Evolutionary conservation across 371 early-diverging fungal species (phyloP).

Genomic region (Mortierella sp.): DNA sequence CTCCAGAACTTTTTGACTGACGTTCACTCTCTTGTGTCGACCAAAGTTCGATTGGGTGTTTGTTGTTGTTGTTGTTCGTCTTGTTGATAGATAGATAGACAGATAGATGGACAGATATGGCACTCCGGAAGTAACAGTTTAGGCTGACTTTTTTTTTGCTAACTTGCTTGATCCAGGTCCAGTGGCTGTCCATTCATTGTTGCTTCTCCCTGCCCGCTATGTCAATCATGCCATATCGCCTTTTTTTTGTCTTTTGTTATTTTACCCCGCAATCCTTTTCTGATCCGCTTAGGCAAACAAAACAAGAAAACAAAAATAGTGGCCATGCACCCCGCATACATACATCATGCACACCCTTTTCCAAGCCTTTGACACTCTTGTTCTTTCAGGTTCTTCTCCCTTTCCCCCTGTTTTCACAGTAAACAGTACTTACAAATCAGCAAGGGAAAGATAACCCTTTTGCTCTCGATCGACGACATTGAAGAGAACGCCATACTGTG

Average conservation of each 20-base stretch:
- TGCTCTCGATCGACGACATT: slow-evolving; percentile 78
- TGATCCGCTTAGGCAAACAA: slow-evolving; percentile 7
- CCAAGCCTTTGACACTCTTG: neutral
- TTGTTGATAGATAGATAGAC: neutral
- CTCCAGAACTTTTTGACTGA: neutral
- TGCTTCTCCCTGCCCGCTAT: neutral
- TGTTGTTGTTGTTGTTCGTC: neutral
- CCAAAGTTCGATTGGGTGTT: neutral
- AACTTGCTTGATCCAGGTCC: neutral
- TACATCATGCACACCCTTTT: neutral
- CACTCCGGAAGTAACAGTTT: neutral
- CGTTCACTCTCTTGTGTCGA: neutral
- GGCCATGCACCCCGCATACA: neutral
- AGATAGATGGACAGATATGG: neutral
- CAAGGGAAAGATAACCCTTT: slow-evolving; percentile 75
- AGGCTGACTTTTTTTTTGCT: neutral
- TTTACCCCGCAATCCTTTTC: slow-evolving; percentile 6
- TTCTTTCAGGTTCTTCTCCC: neutral
- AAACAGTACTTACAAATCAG: slow-evolving; percentile 72
- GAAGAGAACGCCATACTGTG: slow-evolving; percentile 79
- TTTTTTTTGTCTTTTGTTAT: neutral
- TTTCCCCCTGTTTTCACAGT: neutral
- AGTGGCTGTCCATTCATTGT: neutral
- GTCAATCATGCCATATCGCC: neutral
- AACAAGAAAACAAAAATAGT: slow-evolving; percentile 5